Conservation (phyloP, 2,329 filamentous ascomycete genomes). For the Dothiorella sarmentorum region DNA sequence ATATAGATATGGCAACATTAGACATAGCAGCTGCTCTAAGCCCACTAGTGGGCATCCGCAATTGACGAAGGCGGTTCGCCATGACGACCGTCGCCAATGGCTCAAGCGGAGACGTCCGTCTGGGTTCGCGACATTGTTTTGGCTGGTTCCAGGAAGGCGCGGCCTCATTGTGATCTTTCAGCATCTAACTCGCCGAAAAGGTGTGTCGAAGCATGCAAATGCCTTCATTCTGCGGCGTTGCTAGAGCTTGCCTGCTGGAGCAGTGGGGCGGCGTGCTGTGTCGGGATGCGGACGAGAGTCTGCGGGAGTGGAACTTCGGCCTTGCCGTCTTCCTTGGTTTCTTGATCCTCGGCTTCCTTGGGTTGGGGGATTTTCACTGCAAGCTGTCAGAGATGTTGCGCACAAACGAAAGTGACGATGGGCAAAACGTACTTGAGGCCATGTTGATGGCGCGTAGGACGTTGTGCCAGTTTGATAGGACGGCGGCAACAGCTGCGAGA, state of each 20-base stretch:
- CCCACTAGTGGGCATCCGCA: no score
- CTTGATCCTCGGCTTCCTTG: constrained; percentile 35
- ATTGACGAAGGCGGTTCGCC: no score
- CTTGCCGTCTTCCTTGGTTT: constrained; percentile 37
- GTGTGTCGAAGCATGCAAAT: background rate
- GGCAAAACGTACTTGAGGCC: constrained; percentile 66
- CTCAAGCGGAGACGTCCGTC: no score
- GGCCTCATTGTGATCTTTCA: no score
- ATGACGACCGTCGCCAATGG: no score
- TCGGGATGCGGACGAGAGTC: constrained; percentile 80
- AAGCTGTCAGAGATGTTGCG: constrained; percentile 16
- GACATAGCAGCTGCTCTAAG: no score
- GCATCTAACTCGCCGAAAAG: no score
- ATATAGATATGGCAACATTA: no score
- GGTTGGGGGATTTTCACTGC: constrained; percentile 68
- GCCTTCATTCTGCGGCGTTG: constrained; percentile 30
- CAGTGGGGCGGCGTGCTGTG: constrained; percentile 57
- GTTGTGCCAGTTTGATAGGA: constrained; percentile 84
- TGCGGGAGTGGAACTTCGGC: constrained; percentile 63
- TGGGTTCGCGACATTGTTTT: no score
- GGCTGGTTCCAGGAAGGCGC: no score
- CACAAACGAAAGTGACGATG: background rate
- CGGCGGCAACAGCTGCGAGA: constrained; percentile 67
- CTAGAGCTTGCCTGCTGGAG: constrained; percentile 33
- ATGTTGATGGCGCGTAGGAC: constrained; percentile 81